Conservation (phyloP, 805 yeast species). For the Candida manassasensis region DNA sequence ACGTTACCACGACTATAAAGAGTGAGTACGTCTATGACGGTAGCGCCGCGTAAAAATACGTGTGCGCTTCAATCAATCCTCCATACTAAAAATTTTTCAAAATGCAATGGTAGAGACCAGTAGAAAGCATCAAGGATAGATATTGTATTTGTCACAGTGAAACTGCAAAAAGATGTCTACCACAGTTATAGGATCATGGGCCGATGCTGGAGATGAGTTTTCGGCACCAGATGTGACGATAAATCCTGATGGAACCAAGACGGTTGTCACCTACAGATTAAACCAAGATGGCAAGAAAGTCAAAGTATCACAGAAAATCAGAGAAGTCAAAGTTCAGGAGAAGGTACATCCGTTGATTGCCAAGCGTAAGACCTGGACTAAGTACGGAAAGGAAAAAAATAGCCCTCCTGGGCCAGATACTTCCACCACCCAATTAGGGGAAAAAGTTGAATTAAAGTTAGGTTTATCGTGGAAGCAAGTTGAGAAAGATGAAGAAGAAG, state of each 20-base stretch:
- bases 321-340: constrained; percentile 71
- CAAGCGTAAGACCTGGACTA: constrained; percentile 80
- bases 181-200: constrained; percentile 52
- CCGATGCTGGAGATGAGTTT: constrained; percentile 69
- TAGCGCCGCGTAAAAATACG: constrained; percentile 2
- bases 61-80: constrained; percentile 4
- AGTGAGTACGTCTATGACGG: no score
- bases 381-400: constrained; percentile 76
- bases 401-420: constrained; percentile 82
- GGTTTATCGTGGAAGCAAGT: constrained; percentile 74
- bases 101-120: no score
- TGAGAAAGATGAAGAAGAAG: constrained; percentile 66
- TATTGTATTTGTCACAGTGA: no score
- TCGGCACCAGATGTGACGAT: constrained; percentile 69
- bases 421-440: constrained; percentile 85
- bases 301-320: constrained; percentile 81
- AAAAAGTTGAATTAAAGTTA: constrained; percentile 69
- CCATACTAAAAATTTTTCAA: constrained; percentile 6
- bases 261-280: constrained; percentile 71
- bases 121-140: no score
- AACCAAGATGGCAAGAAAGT: constrained; percentile 80
- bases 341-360: constrained; percentile 83
- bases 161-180: constrained; percentile 29
- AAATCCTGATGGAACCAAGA: constrained; percentile 86
- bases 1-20: no score